phyloP scores from a whole-genome alignment of 140 eudicot species.

The Ambrosia hybrid region DNA sequence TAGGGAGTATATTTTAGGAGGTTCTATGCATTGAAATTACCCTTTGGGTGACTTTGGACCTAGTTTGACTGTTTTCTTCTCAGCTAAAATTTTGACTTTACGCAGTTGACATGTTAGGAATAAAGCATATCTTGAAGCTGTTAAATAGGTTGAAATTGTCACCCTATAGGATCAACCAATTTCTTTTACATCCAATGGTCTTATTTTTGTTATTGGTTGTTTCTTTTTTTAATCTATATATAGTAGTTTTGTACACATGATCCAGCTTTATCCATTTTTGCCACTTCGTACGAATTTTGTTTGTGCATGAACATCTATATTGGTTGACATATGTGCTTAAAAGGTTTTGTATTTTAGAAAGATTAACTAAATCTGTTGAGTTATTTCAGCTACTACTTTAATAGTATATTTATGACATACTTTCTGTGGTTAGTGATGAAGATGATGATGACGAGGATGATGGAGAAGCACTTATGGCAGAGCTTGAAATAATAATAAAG shows the following conservation, averaged over 20 bases:
- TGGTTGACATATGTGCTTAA: not conserved
- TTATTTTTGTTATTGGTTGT: not conserved
- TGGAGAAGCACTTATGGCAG: constrained; percentile 93
- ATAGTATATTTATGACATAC: not conserved
- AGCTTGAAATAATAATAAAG: constrained; percentile 81
- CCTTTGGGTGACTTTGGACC: too few relatives aligned
- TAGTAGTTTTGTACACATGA: not conserved
- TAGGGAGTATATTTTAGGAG: too few relatives aligned
- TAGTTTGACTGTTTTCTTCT: too few relatives aligned
- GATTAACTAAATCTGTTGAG: not conserved
- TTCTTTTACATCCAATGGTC: not conserved
- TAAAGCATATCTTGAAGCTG: too few relatives aligned
- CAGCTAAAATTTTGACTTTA: not conserved
- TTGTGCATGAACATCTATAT: not conserved
- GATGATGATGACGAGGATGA: constrained; percentile 94
- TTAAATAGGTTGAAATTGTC: too few relatives aligned
- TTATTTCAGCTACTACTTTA: not conserved
- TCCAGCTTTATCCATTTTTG: not conserved
- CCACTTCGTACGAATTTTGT: not conserved
- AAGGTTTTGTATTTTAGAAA: too few relatives aligned
- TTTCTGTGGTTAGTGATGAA: constrained; percentile 44
- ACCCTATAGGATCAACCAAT: not conserved
- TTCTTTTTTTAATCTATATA: not conserved
- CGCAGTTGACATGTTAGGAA: too few relatives aligned
- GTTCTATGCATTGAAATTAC: too few relatives aligned